Conservation (phyloP, 1,284 basidiomycete genomes). For the Leccinum pachyderme region DNA sequence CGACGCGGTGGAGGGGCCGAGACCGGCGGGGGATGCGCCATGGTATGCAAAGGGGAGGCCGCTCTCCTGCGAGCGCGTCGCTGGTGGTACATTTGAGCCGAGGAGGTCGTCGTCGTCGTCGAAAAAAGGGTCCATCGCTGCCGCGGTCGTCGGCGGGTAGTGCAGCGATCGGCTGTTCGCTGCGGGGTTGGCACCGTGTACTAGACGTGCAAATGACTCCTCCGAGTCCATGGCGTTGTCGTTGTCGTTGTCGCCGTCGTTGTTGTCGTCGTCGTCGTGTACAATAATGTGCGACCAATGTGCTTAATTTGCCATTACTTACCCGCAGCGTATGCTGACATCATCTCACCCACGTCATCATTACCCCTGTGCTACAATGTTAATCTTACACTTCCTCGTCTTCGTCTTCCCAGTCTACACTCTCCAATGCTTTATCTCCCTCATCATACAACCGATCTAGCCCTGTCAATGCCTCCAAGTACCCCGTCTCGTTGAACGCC, state of each 20-base stretch:
- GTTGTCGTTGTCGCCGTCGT: neutral
- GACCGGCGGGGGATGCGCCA: slow-evolving; percentile 62
- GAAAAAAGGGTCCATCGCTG: slow-evolving; percentile 72
- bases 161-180: slow-evolving; percentile 40
- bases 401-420: slow-evolving; percentile 75
- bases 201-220: slow-evolving; percentile 73
- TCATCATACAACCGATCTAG: slow-evolving; percentile 83
- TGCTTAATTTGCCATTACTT: too few relatives aligned
- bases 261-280: slow-evolving; percentile 3
- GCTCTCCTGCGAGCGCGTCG: slow-evolving; percentile 69
- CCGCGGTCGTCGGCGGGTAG: slow-evolving; percentile 57
- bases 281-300: neutral
- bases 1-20: slow-evolving; percentile 41
- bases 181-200: slow-evolving; percentile 72
- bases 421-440: slow-evolving; percentile 72
- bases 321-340: slow-evolving; percentile 4
- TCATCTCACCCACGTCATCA: slow-evolving; percentile 14
- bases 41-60: slow-evolving; percentile 57
- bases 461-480: slow-evolving; percentile 82
- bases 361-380: neutral
- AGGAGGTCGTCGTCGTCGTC: slow-evolving; percentile 62
- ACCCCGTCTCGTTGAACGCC: slow-evolving; percentile 85
- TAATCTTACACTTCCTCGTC: slow-evolving; percentile 37
- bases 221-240: slow-evolving; percentile 23
- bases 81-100: neutral